Evolutionary conservation across 257 asterid genomes (phyloP), one percentile per base, ranked within the genome.

Genomic region (Parsonsia alboflavescens): DNA sequence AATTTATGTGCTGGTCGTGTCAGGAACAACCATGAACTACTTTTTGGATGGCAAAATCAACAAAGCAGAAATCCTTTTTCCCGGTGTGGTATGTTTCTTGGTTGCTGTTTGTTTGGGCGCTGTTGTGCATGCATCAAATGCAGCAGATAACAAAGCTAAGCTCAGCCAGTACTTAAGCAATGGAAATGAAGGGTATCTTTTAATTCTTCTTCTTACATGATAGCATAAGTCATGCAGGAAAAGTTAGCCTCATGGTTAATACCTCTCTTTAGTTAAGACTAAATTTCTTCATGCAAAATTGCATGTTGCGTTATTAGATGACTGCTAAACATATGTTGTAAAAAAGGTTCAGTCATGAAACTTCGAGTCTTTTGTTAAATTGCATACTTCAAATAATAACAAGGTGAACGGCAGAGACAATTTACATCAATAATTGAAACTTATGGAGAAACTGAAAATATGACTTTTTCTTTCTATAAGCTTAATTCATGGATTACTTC

Each of bases 41-140:
- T 94, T 89, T 85, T 82, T 94, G 44, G 99, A 94, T 19, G 86
- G 84, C 79, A 92, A 83, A 82, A 94, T 94, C 84, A 94, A 94
- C 87, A 92, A 73, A 76, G 99, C 98, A 7, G 92, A 89, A 87
- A 88, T 94, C 83, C 97, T 94, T 58, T 94, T 94, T 52, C 89
- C 99, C 5, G 98, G 99, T 22, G 98, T 92, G 49, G 99, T 78
- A 41, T 94, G 97, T 80, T 94, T 94, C 81, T 79, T 94, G 83
- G 79, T 92, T 83, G 99, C 99, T 71, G 99, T 92, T 74, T 90
- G 96, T 78, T 81, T 94, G 2, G 98, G 93, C 65, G 86, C 97
- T 81, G 82, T 84, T 58, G 92, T 92, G 52, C 99, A 94, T 85
- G 78, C 91, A 57, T 92, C 99, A 72, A 92, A 94, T 72, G 89